Evolutionary conservation across 2,329 filamentous ascomycete species (phyloP).

Genomic region (Colletotrichum viniferum): DNA sequence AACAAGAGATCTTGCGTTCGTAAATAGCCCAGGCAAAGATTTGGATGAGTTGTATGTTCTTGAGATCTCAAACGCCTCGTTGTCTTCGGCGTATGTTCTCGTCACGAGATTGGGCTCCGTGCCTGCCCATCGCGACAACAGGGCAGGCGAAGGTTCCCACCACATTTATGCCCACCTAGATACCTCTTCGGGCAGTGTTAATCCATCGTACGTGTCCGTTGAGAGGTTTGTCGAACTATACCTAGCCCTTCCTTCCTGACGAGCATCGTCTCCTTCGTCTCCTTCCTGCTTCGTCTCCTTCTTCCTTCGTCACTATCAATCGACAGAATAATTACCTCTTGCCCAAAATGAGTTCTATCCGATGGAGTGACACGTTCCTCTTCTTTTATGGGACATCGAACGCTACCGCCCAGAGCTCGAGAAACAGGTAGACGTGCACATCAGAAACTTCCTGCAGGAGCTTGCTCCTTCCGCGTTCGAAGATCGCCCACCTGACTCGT

Average conservation of each 20-base stretch:
- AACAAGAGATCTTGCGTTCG: no score
- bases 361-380: not conserved
- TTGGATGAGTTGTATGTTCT: fast-evolving
- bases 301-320: not conserved
- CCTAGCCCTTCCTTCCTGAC: not conserved
- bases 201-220: not conserved
- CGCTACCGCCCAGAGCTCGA: not conserved
- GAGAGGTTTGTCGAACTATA: no score
- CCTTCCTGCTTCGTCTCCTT: no score
- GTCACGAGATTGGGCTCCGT: fast-evolving
- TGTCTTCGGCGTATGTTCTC: not conserved
- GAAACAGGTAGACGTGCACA: not conserved
- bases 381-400: not conserved
- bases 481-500: not conserved
- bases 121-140: not conserved
- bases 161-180: not conserved
- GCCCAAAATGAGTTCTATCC: fast-evolving
- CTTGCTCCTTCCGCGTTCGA: not conserved
- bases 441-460: not conserved
- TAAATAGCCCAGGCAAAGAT: fast-evolving
- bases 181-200: fast-evolving
- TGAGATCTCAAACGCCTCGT: not conserved
- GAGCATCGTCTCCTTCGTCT: no score
- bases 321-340: no score
- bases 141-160: not conserved